Base-by-base conservation (phyloP, 139 green algal genomes). In the Choricystis sp. region DNA sequence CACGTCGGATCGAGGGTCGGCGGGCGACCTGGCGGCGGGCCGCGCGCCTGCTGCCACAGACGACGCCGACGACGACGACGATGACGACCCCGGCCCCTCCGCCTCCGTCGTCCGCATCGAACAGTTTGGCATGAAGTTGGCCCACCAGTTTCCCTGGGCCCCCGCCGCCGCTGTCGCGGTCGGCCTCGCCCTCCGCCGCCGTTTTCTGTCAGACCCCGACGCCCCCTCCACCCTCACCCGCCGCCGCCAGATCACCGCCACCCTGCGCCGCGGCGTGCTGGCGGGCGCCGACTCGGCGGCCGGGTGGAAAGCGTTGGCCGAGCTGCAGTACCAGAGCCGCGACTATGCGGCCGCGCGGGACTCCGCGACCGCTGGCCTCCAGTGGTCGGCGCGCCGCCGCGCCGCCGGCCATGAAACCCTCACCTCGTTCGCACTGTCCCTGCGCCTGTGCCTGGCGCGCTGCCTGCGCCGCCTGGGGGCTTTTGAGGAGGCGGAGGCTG, bases 271-370 rank as follows among this genome's bases (percentile, higher is more conserved):
- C 9, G 40, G 40, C 40, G 40, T 52, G 57, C 63, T 66, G 22
- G 23, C 23, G n/a, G 3, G 49, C 26, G 48, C 22, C 26, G 67
- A 74, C 67, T 72, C 67, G 58, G 78, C 72, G 2, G 69, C 78
- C 4, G 78, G 75, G 23, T 84, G 69, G 66, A 80, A 81, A 57
- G 78, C 72, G 20, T 59, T 84, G 58, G 72, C 78, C 24, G 78
- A 84, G 66, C 72, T 84, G 65, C 72, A 82, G 57, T 84, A 84
- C 67, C 74, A 84, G 62, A 78, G 79, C 68, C 57, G 72, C 30
- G 28, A 72, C 24, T 80, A 74, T 56, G n/a, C 61, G 19, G 31
- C 69, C 24, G 70, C 76, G 5, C 56, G 65, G 28, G 65, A 72
- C 30, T 70, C 75, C 56, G 68, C 67, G 29, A 40, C n/a, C 26